phyloP scores from a whole-genome alignment of 2,329 filamentous ascomycete species.

The Phoma sp. region DNA sequence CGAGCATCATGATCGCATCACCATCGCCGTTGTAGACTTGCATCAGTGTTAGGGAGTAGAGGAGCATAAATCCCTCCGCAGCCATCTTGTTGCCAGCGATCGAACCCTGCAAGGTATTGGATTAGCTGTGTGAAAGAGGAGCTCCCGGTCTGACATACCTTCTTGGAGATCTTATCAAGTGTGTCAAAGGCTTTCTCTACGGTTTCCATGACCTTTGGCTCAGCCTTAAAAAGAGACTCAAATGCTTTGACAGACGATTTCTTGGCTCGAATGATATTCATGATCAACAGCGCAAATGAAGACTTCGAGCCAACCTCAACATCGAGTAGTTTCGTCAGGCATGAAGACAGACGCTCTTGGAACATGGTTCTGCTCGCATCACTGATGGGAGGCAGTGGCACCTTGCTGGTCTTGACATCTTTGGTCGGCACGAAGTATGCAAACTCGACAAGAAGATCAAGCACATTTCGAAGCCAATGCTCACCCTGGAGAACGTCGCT shows the following conservation, averaged over 20 bases:
- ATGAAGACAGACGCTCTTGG: conserved; percentile 61
- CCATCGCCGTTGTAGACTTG: conserved; percentile 90
- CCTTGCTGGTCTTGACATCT: conserved; percentile 37
- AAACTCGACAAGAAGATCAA: conserved; percentile 56
- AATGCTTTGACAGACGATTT: conserved; percentile 39
- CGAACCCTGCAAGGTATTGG: conserved; percentile 24
- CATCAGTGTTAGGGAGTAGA: conserved; percentile 83
- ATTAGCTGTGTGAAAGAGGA: conserved; percentile 7
- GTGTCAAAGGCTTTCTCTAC: conserved; percentile 42
- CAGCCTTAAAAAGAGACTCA: conserved; percentile 57
- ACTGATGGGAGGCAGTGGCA: conserved; percentile 54
- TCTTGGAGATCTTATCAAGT: conserved; percentile 36
- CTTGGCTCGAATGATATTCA: conserved; percentile 37
- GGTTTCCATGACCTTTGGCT: conserved; percentile 50
- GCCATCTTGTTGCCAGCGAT: conserved; percentile 41
- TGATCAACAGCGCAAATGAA: conserved; percentile 36
- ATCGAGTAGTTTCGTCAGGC: conserved; percentile 57
- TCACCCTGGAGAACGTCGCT: conserved; percentile 43
- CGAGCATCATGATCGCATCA: conserved; percentile 81
- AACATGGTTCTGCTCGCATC: conserved; percentile 58
- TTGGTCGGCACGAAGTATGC: conserved; percentile 56
- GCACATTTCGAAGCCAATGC: conserved; percentile 51
- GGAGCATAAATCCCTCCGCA: conserved; percentile 72
- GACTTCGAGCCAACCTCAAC: conserved; percentile 28
- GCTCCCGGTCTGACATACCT: conserved; percentile 17